Evolutionary conservation across 2,329 filamentous ascomycete genomes (phyloP).

Genomic region (Leptographium wingfieldii): DNA sequence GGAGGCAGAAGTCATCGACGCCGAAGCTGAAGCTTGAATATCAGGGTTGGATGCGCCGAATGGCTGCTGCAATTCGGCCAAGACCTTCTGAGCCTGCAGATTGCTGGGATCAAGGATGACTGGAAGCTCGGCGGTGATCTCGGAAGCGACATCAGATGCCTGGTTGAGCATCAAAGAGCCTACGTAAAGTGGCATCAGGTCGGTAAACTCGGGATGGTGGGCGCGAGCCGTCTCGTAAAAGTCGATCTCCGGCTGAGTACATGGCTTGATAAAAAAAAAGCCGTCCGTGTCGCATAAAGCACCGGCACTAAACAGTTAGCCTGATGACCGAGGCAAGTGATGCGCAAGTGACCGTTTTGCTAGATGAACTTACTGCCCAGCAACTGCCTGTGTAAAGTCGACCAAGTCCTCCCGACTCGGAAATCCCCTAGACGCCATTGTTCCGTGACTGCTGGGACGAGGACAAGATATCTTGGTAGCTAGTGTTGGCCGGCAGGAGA

Average conservation of each 20-base stretch:
- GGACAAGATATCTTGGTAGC: background rate
- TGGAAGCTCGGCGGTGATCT: slow-evolving; percentile 37
- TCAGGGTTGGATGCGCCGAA: background rate
- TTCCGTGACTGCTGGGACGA: slow-evolving; percentile 2
- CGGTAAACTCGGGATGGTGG: slow-evolving; percentile 59
- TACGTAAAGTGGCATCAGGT: slow-evolving; percentile 75
- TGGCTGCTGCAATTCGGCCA: slow-evolving; percentile 11
- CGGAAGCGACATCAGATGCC: slow-evolving; percentile 25
- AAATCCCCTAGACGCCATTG: slow-evolving; percentile 23
- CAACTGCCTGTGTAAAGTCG: slow-evolving; percentile 63
- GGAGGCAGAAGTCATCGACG: background rate
- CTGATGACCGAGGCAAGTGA: slow-evolving; percentile 23
- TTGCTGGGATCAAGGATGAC: slow-evolving; percentile 31
- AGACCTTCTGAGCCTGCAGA: slow-evolving; percentile 25
- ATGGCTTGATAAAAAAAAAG: slow-evolving; percentile 86
- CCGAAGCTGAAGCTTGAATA: background rate
- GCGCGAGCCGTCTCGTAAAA: slow-evolving; percentile 70
- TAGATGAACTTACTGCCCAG: slow-evolving; percentile 56
- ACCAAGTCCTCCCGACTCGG: slow-evolving; percentile 50
- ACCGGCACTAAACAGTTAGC: slow-evolving; percentile 54
- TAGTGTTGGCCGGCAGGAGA: background rate
- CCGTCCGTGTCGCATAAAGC: slow-evolving; percentile 76
- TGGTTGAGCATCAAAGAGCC: slow-evolving; percentile 64
- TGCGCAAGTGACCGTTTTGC: slow-evolving; percentile 9
- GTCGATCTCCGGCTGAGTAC: slow-evolving; percentile 68